Percentiles rank a stretch among this genome's conserved stretches.
Conservation (phyloP, 768 basidiomycete species). For the Tricholoma sp. region DNA sequence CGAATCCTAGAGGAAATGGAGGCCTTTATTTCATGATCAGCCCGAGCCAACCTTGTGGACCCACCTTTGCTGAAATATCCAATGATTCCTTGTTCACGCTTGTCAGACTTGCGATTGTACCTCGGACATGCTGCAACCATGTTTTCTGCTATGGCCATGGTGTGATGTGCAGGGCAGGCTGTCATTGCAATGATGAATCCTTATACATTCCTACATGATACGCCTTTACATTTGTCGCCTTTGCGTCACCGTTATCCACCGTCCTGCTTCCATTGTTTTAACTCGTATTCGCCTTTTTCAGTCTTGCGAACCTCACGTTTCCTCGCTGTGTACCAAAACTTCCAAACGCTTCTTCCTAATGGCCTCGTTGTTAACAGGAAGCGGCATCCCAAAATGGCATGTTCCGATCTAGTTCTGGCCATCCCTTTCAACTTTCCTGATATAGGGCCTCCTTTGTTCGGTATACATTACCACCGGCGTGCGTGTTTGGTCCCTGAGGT, state of each 20-base stretch:
- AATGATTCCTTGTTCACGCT: not conserved
- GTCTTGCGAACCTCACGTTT: not conserved
- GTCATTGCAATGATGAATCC: not conserved
- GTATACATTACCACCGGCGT: slow-evolving; percentile 27
- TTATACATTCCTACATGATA: not conserved
- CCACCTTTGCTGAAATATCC: not conserved
- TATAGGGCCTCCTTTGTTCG: slow-evolving; percentile 47
- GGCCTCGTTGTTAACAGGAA: slow-evolving; percentile 23
- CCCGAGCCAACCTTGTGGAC: not conserved
- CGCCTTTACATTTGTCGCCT: not conserved
- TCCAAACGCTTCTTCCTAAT: slow-evolving; percentile 1
- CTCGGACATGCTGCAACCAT: not conserved
- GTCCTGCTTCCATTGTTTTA: not conserved
- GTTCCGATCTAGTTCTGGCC: slow-evolving; percentile 35
- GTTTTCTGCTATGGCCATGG: not conserved
- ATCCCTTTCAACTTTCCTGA: slow-evolving; percentile 47
- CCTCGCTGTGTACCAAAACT: slow-evolving; percentile 1
- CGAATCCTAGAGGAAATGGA: not conserved
- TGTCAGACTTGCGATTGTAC: not conserved
- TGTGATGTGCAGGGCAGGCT: not conserved
- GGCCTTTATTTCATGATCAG: not conserved
- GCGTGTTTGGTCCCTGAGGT: slow-evolving; percentile 32
- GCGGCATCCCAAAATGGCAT: slow-evolving; percentile 37
- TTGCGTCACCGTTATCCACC: not conserved
- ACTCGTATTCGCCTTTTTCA: not conserved